Base-by-base conservation (phyloP, 129 eudicot genomes). In the Glebionis coronaria region DNA sequence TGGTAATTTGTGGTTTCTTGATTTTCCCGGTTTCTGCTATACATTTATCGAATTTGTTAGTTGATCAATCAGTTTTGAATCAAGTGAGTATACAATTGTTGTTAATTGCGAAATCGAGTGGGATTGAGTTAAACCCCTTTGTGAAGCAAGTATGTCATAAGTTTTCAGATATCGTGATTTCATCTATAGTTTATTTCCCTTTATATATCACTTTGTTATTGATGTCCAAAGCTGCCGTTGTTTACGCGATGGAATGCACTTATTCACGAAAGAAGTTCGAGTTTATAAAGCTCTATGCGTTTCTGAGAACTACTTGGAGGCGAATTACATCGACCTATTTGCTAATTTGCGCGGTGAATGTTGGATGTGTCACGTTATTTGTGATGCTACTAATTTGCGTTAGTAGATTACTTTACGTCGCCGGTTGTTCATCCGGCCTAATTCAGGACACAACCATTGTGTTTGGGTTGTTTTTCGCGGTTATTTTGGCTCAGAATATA, bases 11-110 rank as follows among this genome's bases (percentile, higher is more conserved):
- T 0, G 78, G 85, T 0, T 16, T 87, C 9, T 49, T 91, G 19
- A 84, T 91, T 12, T 91, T 80, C 69, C 97, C 97, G n/a, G 86
- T 91, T 14, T 81, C 93, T 2, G 80, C 95, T 23, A 57, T 87
- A 1, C 53, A 76, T 12, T 63, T 91, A 77, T 82, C 90, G 0
- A 91, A 91, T 54, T 44, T 74, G 12, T 73, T 91, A 60, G 79
- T 85, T 19, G 78, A 91, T 83, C 85, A 81, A 56, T 79, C 76
- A 4, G 53, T 87, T 40, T 93, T 87, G 21, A 81, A 83, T 72
- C 70, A 65, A 44, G 51, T 81, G 9, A 61, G 67, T 1, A 25
- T 79, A 23, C 76, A 83, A 66, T 76, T 91, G 38, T 23, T 85
- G 56, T 73, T 87, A 21, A 71, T 87, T 28, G 83, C 81, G 2